phyloP scores from a whole-genome alignment of 1,284 basidiomycete genomes.

The Xerocomus amazonicus region DNA sequence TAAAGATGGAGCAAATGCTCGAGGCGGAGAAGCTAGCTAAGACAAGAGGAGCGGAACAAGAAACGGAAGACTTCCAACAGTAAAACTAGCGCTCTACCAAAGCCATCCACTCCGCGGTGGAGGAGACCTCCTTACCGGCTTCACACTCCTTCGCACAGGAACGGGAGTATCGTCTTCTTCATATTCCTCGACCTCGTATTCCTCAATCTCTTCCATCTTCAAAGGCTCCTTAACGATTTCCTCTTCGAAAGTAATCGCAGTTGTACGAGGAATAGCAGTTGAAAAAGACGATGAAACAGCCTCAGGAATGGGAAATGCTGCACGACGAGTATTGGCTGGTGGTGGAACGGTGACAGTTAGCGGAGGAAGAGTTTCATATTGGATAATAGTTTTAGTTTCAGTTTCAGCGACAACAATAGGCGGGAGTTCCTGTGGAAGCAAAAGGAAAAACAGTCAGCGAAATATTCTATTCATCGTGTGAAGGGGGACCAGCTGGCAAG shows the following conservation, averaged over 20 bases:
- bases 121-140: constrained; percentile 29
- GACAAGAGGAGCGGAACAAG: constrained; percentile 3
- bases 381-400: constrained; percentile 61
- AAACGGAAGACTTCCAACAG: constrained; percentile 15
- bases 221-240: constrained; percentile 36
- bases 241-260: constrained; percentile 61
- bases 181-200: constrained; percentile 36
- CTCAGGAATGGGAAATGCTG: constrained; percentile 67
- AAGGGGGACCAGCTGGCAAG: constrained; percentile 41
- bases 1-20: constrained; percentile 21
- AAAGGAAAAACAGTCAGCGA: constrained; percentile 35
- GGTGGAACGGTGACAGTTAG: constrained; percentile 62
- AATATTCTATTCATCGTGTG: constrained; percentile 17
- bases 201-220: constrained; percentile 29
- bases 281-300: constrained; percentile 50
- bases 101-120: constrained; percentile 30
- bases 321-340: constrained; percentile 74
- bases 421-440: constrained; percentile 53
- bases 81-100: constrained; percentile 27
- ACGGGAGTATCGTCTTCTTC: constrained; percentile 30
- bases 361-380: constrained; percentile 52
- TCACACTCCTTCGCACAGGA: constrained; percentile 30
- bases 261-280: constrained; percentile 61
- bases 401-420: constrained; percentile 62
- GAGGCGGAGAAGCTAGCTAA: constrained; percentile 10